These are phyloP conservation scores for Haplographium delicatum DNA, from an alignment of 495 filamentous ascomycete species.

Conservation along the genomic window DNA sequence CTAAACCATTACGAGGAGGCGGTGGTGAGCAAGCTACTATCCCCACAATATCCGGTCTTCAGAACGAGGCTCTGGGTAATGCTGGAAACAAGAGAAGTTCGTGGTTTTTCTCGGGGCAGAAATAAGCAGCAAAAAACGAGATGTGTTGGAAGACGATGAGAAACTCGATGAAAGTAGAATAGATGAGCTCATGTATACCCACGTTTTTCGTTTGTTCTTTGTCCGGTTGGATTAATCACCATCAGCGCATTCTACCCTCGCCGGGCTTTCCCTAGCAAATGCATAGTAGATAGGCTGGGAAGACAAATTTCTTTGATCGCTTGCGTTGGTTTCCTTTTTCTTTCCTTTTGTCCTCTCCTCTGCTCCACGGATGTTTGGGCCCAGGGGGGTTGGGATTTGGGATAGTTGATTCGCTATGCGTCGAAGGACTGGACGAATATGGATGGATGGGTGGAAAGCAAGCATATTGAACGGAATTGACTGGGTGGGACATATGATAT, in stretches of 20 bases:
- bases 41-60: conserved; percentile 47
- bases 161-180: conserved; percentile 2
- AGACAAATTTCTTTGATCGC: too few species aligned
- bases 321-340: too few species aligned
- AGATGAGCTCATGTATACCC: conserved; percentile 26
- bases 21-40: conserved; percentile 51
- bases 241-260: too few species aligned
- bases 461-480: too few species aligned
- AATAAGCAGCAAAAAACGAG: conserved; percentile 14
- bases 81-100: conserved; percentile 45
- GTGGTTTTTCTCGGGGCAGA: conserved; percentile 47
- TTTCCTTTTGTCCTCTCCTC: too few species aligned
- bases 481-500: neutral
- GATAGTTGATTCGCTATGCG: too few species aligned
- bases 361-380: too few species aligned
- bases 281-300: neutral
- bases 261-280: too few species aligned
- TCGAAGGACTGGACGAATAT: too few species aligned
- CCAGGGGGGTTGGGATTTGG: too few species aligned
- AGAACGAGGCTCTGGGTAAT: conserved; percentile 33
- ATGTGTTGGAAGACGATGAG: neutral
- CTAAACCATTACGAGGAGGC: conserved; percentile 92
- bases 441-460: too few species aligned
- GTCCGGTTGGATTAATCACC: conserved; percentile 3
- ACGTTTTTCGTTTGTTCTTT: conserved; percentile 17